Evolutionary conservation across 2,329 filamentous ascomycete species (phyloP), one percentile per base, ranked within the genome.

Genomic region (Neoascochyta sp.): DNA sequence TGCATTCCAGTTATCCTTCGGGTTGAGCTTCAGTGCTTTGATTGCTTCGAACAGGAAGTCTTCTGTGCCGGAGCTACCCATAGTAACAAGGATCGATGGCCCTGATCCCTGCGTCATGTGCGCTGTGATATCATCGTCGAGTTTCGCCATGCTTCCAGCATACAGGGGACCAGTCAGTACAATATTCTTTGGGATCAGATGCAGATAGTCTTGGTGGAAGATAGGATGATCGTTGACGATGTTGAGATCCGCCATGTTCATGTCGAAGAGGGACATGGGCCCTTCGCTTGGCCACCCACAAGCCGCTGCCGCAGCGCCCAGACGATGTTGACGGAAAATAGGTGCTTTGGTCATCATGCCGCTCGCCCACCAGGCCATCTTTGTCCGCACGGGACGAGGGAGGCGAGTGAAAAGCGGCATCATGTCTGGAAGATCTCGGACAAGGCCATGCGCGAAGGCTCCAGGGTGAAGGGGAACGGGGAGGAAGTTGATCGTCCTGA

Each of bases 211-310:
- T 13, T 46, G 38, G 20, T 58, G 54, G 34, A 58, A 58, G 9
- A 52, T 30, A 11, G 54, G 54, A 34, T 57, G 53, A 19, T 58
- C 54, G 30, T 58, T 58, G 21, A 58, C 54, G 14, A 58, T 29
- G 25, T 58, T 58, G 13, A 58, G 54, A 23, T 58, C 53, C 3
- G 54, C 54, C 53, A 57, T 57, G 26, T 56, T 56, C 52, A 58
- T 58, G 16, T 58, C 54, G 39, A 58, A 58, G 9, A 58, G 45
- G 1, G 50, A 54, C 17, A 58, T 57, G 1, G 54, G 54, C 0
- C 54, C 54, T 14, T 40, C 43, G 33, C 44, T 34, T 7, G 48
- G 52, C 54, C 53, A 58, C 4, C 54, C 54, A 20, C 36, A 43
- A 10, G 41, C 47, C 3, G 48, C 50, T 3, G 53, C 53, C 2